Evolutionary conservation across 768 basidiomycete species (phyloP), one percentile per base, ranked within the genome.

Genomic region (Tulasnella sp.): DNA sequence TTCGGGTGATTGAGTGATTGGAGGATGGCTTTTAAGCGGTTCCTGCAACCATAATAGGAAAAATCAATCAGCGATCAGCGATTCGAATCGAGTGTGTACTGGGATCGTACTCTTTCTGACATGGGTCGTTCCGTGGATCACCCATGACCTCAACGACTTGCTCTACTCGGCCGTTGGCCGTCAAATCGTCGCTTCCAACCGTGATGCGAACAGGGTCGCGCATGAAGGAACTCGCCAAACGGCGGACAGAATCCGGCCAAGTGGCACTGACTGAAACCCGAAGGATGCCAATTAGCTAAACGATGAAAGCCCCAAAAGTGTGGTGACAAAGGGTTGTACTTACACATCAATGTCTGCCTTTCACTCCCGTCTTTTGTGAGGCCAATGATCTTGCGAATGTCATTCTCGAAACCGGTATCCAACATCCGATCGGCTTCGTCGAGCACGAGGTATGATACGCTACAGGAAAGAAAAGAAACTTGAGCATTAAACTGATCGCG

Each of bases 401-500:
- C 96, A 67, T 98, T 96, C 70, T 99, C 96, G 69, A 99, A 99
- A 0, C 95, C 96, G 71, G 87, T 92, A 70, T 98, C 96, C 51
- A 99, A 77, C 95, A 97, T 97, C 52, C 95, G 80, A 73, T 98
- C 95, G 4, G 96, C 96, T 74, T 99, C 96, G 68, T 99, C 96
- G 62, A 99, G 75, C 9, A 97, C 95, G 21, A 98, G 76, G 73
- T 94, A 99, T 44, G 82, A 76, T 13, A 98, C 92, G 27, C 88
- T 91, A 63, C 3, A 2, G 4, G 8, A 58, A 24, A 19, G 17
- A 10, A 41, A 4, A 8, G 5, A 52, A n/a, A 41, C 56, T 24
- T n/a, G n/a, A 41, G 52, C 17, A 63, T 66, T 43, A 58, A 45
- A 30, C 48, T 51, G 17, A 26, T 38, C 34, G 34, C 17, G 13